Conservation (phyloP, 1,284 basidiomycete genomes). For the Sanghuangporus sanghuang region DNA sequence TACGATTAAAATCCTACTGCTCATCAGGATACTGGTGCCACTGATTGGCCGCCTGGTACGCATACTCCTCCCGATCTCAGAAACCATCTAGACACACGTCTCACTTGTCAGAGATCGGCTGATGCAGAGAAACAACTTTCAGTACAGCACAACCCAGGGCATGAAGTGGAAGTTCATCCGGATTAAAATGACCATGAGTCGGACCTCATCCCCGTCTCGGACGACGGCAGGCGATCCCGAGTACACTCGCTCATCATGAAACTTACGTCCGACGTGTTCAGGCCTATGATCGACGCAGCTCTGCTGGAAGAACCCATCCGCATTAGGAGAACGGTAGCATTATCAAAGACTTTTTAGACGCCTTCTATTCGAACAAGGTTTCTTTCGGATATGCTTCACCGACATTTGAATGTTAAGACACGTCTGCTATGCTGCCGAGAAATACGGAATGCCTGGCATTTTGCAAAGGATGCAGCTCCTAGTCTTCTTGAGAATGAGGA, state of each 20-base stretch:
- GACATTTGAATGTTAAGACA: background rate
- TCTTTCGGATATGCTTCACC: background rate
- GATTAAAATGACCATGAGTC: background rate
- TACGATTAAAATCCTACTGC: background rate
- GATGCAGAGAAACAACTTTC: background rate
- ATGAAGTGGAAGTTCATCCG: background rate
- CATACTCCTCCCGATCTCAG: background rate
- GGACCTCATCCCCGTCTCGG: slow-evolving; percentile 9
- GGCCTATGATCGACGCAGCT: background rate
- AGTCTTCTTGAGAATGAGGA: too few relatives aligned
- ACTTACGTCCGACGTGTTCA: slow-evolving; percentile 5
- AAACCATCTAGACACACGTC: background rate
- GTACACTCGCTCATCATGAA: slow-evolving; percentile 12
- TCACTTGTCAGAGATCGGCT: background rate
- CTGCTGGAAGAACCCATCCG: background rate
- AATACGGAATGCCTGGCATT: slow-evolving; percentile 5
- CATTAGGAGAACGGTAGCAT: background rate
- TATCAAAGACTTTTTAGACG: slow-evolving; percentile 1
- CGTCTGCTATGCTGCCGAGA: background rate
- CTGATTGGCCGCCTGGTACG: background rate
- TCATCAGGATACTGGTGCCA: too few relatives aligned
- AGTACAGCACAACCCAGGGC: background rate
- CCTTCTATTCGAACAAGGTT: slow-evolving; percentile 7
- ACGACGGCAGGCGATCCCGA: slow-evolving; percentile 1
- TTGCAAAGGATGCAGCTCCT: background rate